Base-by-base conservation (phyloP, 441 rosid species). In the Euphorbia corollata region DNA sequence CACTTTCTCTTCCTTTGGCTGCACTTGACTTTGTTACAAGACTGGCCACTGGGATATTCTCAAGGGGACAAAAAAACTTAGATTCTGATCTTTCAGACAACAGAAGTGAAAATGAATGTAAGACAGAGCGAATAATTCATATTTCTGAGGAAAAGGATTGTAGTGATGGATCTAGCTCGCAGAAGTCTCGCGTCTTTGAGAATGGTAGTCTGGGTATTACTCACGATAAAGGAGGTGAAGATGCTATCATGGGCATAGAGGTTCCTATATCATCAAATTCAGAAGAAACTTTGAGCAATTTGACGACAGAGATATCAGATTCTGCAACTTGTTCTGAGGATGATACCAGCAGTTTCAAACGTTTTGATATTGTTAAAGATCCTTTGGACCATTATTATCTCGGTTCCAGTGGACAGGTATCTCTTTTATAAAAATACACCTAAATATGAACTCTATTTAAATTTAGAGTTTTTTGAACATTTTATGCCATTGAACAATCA, bases 381-480 rank as follows among this genome's bases (percentile, higher is more conserved):
- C 97, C 97, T 71, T 66, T 74, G 67, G 99, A 94, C 84, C 99
- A 94, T 80, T 82, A 89, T 77, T 94, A 82, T 76, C 86, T 86
- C 74, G 85, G 81, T 68, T 71, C 84, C 38, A 83, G 71, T 80
- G 87, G 71, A 34, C 94, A 88, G 99, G 98, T 91, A 82, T 36
- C 41, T 36, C 41, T 36, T 36, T 7, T 36, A 36, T 36, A 36
- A 11, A 43, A 41, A 20, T 11, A 48, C 9, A n/a, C 15, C 9
- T 2, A 15, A 36, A 27, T 27, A 36, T 55, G 34, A 11, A 2
- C 32, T 56, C 34, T 23, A 50, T 43, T 50, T 53, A 15, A 53
- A 27, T 24, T 22, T 18, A 18, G 30, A 30, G 27, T 20, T 73
- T 65, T 18, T 65, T 36, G 23, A 59, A 32, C 9, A 27, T 18